Conservation (phyloP, 345 rosid species). For the Pistacia integerrima region DNA sequence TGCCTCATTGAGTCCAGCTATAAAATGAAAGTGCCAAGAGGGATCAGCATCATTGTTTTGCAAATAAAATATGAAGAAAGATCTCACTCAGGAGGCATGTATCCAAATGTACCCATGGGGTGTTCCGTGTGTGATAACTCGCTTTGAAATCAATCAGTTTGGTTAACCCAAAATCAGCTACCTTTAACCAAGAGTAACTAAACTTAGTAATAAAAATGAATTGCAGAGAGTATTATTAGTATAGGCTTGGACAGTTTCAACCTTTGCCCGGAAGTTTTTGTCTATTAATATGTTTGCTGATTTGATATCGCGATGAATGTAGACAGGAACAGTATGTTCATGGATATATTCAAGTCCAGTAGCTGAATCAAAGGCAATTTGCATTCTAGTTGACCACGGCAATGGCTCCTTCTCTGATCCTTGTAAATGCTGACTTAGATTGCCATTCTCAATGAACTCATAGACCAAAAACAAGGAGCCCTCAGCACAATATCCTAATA, state of each 20-base stretch:
- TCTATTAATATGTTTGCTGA: slow-evolving; percentile 92
- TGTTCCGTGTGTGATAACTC: slow-evolving; percentile 49
- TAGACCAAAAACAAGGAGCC: slow-evolving; percentile 88
- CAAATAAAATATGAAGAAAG: not conserved
- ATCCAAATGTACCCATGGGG: slow-evolving; percentile 91
- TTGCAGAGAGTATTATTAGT: not conserved
- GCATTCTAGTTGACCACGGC: slow-evolving; percentile 83
- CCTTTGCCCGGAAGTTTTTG: slow-evolving; percentile 84
- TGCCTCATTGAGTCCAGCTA: not conserved
- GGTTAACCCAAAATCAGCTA: slow-evolving; percentile 94
- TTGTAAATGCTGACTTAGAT: slow-evolving; percentile 84
- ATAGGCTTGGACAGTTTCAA: slow-evolving; percentile 9
- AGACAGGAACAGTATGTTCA: slow-evolving; percentile 95
- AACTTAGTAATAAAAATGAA: not conserved
- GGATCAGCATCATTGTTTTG: not conserved
- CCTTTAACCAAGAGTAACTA: slow-evolving; percentile 39
- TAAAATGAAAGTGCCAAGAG: not conserved
- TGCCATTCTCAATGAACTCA: slow-evolving; percentile 90
- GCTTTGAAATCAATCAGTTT: slow-evolving; percentile 74
- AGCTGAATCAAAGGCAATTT: slow-evolving; percentile 96
- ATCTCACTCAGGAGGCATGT: slow-evolving; percentile 96
- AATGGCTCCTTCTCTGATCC: slow-evolving; percentile 81
- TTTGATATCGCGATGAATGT: slow-evolving; percentile 93
- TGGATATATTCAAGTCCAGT: slow-evolving; percentile 97
- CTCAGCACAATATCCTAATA: slow-evolving; percentile 92